Percentiles rank a stretch among this genome's conserved stretches.
Conservation (phyloP, 106 monocot genomes). For the Iris macrosiphon region DNA sequence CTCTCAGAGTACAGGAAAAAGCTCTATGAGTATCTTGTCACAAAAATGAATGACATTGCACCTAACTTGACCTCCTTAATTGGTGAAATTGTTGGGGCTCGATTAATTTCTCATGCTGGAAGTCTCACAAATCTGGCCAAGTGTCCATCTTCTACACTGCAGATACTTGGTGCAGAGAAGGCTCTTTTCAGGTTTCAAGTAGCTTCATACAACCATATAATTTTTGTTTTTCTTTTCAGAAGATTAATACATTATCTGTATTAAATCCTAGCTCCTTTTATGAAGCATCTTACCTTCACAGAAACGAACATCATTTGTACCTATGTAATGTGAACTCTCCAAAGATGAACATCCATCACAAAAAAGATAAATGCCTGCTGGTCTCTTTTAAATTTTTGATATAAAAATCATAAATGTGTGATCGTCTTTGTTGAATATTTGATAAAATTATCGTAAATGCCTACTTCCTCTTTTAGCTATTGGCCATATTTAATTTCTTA, state of each 20-base stretch:
- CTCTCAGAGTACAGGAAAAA: slow-evolving; percentile 84
- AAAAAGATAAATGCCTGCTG: no score
- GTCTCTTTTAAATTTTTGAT: no score
- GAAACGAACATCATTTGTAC: not conserved
- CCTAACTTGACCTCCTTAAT: slow-evolving; percentile 85
- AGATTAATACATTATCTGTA: no score
- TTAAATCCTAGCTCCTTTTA: no score
- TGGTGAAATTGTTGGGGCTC: slow-evolving; percentile 90
- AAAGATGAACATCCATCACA: no score
- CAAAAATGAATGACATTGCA: slow-evolving; percentile 92
- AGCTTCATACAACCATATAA: not conserved
- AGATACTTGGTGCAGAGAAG: slow-evolving; percentile 96
- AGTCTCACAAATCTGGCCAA: slow-evolving; percentile 91
- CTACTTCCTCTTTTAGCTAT: no score
- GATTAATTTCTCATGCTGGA: slow-evolving; percentile 94
- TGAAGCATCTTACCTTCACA: no score
- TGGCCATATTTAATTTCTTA: no score
- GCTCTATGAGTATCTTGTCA: slow-evolving; percentile 80
- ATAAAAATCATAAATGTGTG: no score
- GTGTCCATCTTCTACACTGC: slow-evolving; percentile 84
- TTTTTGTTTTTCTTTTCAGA: not conserved
- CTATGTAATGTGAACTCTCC: no score
- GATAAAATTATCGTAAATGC: no score
- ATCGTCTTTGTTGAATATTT: no score
- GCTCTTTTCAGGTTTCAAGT: slow-evolving; percentile 93